Evolutionary conservation across 1,284 basidiomycete species (phyloP).

Genomic region (Moesziomyces antarcticus): DNA sequence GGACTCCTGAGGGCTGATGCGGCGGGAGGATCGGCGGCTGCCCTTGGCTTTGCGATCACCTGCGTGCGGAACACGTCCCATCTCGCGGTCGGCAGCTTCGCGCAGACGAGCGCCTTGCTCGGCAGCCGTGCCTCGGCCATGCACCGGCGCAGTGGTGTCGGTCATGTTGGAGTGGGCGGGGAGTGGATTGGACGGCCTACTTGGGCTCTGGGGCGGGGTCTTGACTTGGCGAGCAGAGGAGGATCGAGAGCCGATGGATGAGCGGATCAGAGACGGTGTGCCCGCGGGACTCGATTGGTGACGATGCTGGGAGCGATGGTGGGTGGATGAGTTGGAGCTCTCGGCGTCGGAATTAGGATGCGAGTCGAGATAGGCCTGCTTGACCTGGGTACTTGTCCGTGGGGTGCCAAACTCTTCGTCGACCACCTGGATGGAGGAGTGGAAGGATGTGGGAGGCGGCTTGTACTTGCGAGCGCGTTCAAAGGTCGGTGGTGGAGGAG

Average conservation of each 20-base stretch:
- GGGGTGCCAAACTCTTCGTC: constrained; percentile 45
- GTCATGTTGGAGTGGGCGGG: constrained; percentile 11
- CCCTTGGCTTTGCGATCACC: constrained; percentile 9
- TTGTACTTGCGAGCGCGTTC: constrained; percentile 49
- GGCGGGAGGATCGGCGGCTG: constrained; percentile 33
- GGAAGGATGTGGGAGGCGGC: constrained; percentile 43
- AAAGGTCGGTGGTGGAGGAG: constrained; percentile 27
- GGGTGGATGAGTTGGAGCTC: constrained; percentile 1
- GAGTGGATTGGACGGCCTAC: constrained; percentile 1
- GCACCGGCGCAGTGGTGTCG: constrained; percentile 17
- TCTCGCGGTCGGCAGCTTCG: constrained; percentile 32
- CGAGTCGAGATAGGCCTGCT: constrained; percentile 48
- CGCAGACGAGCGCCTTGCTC: constrained; percentile 53
- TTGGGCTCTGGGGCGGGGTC: not conserved
- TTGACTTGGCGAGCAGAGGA: constrained; percentile 4
- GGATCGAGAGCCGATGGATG: constrained; percentile 24
- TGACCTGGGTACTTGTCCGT: constrained; percentile 43
- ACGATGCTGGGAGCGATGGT: not conserved
- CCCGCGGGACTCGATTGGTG: constrained; percentile 9
- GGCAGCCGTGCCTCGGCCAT: constrained; percentile 47
- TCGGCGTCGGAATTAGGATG: constrained; percentile 36
- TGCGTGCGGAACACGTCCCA: constrained; percentile 6
- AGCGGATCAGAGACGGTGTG: constrained; percentile 35
- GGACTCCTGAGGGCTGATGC: constrained; percentile 10
- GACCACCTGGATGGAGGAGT: constrained; percentile 40